A percentile compares a stretch with the other conserved stretches of the same genome.
These are phyloP conservation scores for Candida hispaniensis DNA, from an alignment of 805 yeast genomes.

Conservation along the genomic window DNA sequence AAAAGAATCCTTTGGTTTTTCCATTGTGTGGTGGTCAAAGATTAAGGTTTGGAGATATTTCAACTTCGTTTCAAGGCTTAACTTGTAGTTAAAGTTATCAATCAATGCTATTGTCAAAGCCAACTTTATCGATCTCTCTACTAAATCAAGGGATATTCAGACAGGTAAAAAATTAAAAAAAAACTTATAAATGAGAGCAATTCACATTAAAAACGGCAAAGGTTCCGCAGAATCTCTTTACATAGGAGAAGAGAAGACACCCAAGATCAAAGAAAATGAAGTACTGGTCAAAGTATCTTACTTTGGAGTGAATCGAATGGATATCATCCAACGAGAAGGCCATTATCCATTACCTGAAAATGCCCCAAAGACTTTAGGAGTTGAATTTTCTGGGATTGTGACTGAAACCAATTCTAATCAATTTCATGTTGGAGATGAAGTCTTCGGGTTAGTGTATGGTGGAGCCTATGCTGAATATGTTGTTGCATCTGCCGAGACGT, in stretches of 20 bases:
- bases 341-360: constrained; percentile 27
- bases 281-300: constrained; percentile 28
- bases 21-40: constrained; percentile 14
- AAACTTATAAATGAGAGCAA: constrained; percentile 24
- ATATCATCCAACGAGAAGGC: constrained; percentile 27
- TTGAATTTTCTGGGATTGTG: constrained; percentile 31
- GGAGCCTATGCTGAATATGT: constrained; percentile 33
- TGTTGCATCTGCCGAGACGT: constrained; percentile 23
- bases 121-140: no score
- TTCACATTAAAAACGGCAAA: constrained; percentile 23
- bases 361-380: constrained; percentile 29
- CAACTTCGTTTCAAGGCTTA: no score
- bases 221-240: constrained; percentile 26
- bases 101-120: no score
- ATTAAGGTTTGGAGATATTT: no score
- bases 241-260: constrained; percentile 22
- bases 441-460: constrained; percentile 30
- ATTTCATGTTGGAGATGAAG: constrained; percentile 29
- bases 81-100: no score
- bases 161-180: neutral
- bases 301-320: constrained; percentile 31
- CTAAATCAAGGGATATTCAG: no score
- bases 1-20: constrained; percentile 8
- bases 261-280: constrained; percentile 21
- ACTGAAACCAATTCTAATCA: constrained; percentile 17